Evolutionary conservation across 2,329 filamentous ascomycete genomes (phyloP).

Genomic region (Aspergillus sp.): DNA sequence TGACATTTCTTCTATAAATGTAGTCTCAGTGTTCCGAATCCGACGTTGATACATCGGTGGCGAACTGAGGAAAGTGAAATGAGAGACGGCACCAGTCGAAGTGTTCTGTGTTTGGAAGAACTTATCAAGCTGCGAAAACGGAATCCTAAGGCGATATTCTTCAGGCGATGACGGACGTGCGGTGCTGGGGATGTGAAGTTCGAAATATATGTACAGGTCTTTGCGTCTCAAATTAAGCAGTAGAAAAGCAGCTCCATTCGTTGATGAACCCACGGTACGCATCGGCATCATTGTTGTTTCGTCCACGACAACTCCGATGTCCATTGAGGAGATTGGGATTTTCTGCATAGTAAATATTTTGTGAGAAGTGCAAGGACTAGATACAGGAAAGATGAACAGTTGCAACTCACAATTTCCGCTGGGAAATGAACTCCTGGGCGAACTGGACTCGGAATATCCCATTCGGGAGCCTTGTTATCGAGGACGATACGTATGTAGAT

Average conservation of each 20-base stretch:
- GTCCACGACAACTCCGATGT: conserved; percentile 62
- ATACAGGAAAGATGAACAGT: background rate
- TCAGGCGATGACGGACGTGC: conserved; percentile 13
- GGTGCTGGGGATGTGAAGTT: conserved; percentile 29
- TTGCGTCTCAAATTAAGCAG: conserved; percentile 45
- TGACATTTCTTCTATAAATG: conserved; percentile 42
- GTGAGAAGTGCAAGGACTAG: background rate
- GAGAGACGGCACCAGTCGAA: conserved; percentile 21
- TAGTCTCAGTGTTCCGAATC: conserved; percentile 32
- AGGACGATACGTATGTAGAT: conserved; percentile 24
- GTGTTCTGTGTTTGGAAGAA: conserved; percentile 34
- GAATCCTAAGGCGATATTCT: conserved; percentile 45
- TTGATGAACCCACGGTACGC: conserved; percentile 42
- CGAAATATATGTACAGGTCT: conserved; percentile 48
- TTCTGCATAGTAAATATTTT: conserved; percentile 29
- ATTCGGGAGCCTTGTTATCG: conserved; percentile 21
- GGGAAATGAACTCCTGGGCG: conserved; percentile 34
- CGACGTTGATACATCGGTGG: conserved; percentile 49
- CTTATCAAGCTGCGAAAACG: conserved; percentile 44
- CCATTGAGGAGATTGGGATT: conserved; percentile 49
- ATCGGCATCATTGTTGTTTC: conserved; percentile 61
- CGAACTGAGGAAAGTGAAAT: conserved; percentile 42
- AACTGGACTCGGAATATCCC: conserved; percentile 35
- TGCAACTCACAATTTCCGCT: conserved; percentile 33
- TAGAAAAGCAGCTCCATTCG: conserved; percentile 30